Evolutionary conservation across 2,329 filamentous ascomycete genomes (phyloP).

Genomic region (Aspergillus luchuensis): DNA sequence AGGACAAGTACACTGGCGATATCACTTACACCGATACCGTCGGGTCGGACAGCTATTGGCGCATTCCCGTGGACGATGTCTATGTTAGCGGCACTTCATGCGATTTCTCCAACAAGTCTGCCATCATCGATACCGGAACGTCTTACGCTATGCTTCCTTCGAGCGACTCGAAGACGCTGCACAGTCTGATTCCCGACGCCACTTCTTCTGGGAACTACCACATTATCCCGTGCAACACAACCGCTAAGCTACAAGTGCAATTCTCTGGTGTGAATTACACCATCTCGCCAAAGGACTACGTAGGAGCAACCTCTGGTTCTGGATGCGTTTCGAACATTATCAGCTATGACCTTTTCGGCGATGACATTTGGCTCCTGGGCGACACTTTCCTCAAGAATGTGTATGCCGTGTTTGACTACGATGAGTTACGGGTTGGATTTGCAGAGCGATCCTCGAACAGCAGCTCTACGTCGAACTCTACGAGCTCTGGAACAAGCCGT

Average conservation of each 20-base stretch:
- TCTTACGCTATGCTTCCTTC: conserved; percentile 74
- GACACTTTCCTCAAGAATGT: conserved; percentile 89
- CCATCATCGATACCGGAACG: conserved; percentile 83
- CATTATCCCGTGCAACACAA: conserved; percentile 71
- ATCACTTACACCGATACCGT: conserved; percentile 66
- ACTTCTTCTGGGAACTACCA: conserved; percentile 62
- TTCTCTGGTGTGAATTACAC: conserved; percentile 70
- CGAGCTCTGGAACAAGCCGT: conserved; percentile 10
- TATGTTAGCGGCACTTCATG: conserved; percentile 62
- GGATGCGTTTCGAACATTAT: conserved; percentile 71
- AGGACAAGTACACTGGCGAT: conserved; percentile 65
- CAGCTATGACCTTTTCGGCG: conserved; percentile 66
- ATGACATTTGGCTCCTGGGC: conserved; percentile 73
- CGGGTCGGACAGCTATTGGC: conserved; percentile 65
- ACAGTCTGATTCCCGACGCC: conserved; percentile 67
- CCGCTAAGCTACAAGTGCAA: conserved; percentile 60
- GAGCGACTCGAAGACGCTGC: conserved; percentile 66
- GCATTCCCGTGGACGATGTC: conserved; percentile 68
- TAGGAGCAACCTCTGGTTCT: conserved; percentile 45
- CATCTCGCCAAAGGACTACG: conserved; percentile 71
- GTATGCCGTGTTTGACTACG: conserved; percentile 80
- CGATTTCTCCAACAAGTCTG: conserved; percentile 57
- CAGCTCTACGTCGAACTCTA: conserved; percentile 21
- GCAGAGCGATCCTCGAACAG: conserved; percentile 23
- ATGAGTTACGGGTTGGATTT: conserved; percentile 50